Evolutionary conservation across 1,139 yeast species (phyloP), one percentile per base, ranked within the genome.

Genomic region (Diutina mesorugosa): DNA sequence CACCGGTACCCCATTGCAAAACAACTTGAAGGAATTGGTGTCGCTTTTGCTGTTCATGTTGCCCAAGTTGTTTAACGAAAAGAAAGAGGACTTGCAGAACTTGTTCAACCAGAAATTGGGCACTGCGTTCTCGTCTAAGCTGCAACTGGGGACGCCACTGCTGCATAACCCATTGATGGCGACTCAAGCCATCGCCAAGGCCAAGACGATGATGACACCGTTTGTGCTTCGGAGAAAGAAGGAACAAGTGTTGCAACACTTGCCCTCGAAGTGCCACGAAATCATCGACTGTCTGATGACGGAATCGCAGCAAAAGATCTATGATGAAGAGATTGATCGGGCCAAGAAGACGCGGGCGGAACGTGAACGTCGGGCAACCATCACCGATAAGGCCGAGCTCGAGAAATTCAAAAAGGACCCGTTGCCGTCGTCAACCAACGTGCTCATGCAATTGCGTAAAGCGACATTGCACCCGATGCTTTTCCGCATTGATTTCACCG

Each of bases 161-260:
- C 75, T 72, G 54, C 87, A 83, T 64, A 88, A 87, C 64, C 97
- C 97, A 2, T 76, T 93, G 57, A 73, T 93, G 55, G 90, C 98
- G 0, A 85, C 86, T 62, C 96, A 93, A 69, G 95, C 99, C 0
- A 90, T 93, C 59, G 80, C 84, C 51, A 87, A 90, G 66, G 99
- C 99, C 6, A 90, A 89, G 68, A 86, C 95, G 3, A 93, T 93
- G 97, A 93, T 93, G 99, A 87, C 96, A 2, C 99, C 99, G 5
- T 93, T 93, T 72, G 93, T 93, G 9, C 74, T 93, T 64, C 80
- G 99, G 68, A 84, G 99, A 67, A 87, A 87, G 66, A 93, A 93
- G 72, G 87, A 83, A 58, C 98, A 93, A 69, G 99, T 93, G 10
- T 77, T 93, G 66, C 82, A 87, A 65, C 95, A 93, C 67, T 74